Conservation (phyloP, 495 filamentous ascomycete species). For the Delitschia confertaspora region DNA sequence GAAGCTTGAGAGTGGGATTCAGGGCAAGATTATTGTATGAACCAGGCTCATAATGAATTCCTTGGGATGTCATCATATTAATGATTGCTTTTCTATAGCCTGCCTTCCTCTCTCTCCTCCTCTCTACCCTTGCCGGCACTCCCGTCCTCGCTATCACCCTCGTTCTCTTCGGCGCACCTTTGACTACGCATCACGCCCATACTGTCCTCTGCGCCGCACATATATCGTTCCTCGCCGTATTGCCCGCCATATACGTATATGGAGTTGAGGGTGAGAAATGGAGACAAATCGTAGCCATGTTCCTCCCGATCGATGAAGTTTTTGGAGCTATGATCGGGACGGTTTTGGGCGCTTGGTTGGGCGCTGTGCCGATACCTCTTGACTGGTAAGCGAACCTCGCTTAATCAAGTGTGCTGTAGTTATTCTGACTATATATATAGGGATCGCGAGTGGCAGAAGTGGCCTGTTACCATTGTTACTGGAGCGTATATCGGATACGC, state of each 20-base stretch:
- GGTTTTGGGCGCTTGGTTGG: slow-evolving; percentile 62
- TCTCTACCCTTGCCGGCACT: slow-evolving; percentile 46
- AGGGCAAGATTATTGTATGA: slow-evolving; percentile 31
- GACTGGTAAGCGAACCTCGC: slow-evolving; percentile 65
- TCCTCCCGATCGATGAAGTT: slow-evolving; percentile 55
- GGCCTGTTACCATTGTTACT: slow-evolving; percentile 79
- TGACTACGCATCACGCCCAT: slow-evolving; percentile 70
- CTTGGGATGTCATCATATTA: background rate
- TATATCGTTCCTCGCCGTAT: slow-evolving; percentile 63
- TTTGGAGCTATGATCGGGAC: slow-evolving; percentile 58
- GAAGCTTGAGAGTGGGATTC: slow-evolving; percentile 19
- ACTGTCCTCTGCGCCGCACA: slow-evolving; percentile 75
- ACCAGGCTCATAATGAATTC: background rate
- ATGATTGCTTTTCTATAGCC: slow-evolving; percentile 51
- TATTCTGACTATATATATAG: slow-evolving; percentile 33
- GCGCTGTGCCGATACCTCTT: slow-evolving; percentile 84
- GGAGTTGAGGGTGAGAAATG: slow-evolving; percentile 68
- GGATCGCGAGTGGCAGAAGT: slow-evolving; percentile 94
- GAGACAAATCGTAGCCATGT: slow-evolving; percentile 55
- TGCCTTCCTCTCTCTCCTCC: slow-evolving; percentile 50
- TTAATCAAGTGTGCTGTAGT: background rate
- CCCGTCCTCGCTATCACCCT: slow-evolving; percentile 55
- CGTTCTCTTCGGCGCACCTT: slow-evolving; percentile 83
- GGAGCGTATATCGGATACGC: slow-evolving; percentile 63
- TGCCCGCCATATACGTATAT: slow-evolving; percentile 71